Percentiles rank a stretch among this genome's conserved stretches.
phyloP scores from a whole-genome alignment of 495 filamentous ascomycete species.

The Paragyromitra xinjiangensis region DNA sequence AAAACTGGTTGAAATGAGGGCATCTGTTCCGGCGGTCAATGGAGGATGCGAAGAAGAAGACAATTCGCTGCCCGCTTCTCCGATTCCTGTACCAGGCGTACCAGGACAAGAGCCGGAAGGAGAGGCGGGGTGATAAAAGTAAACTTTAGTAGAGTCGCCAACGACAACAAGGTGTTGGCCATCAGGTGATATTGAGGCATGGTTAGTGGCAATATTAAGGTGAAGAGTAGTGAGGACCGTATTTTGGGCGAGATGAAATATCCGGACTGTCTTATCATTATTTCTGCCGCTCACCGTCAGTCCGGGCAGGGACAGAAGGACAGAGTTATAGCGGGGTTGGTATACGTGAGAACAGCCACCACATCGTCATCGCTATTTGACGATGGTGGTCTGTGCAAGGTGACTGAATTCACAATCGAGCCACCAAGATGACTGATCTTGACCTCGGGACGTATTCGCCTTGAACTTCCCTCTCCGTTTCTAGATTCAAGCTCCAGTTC shows the following conservation, averaged over 20 bases:
- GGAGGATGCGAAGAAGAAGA: slow-evolving; percentile 56
- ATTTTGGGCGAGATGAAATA: slow-evolving; percentile 74
- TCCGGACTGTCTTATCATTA: slow-evolving; percentile 85
- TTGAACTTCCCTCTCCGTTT: slow-evolving; percentile 20
- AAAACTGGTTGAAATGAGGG: slow-evolving; percentile 76
- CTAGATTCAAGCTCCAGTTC: slow-evolving; percentile 18
- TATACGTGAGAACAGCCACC: slow-evolving; percentile 71
- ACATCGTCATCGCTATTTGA: slow-evolving; percentile 65
- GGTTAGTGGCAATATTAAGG: slow-evolving; percentile 85
- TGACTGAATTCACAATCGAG: slow-evolving; percentile 75
- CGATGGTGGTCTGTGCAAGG: slow-evolving; percentile 69
- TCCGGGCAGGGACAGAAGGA: slow-evolving; percentile 12
- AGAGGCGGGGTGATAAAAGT: slow-evolving; percentile 71
- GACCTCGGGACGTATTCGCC: slow-evolving; percentile 60
- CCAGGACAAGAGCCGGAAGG: slow-evolving; percentile 49
- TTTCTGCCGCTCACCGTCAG: slow-evolving; percentile 65
- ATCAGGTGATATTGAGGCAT: slow-evolving; percentile 89
- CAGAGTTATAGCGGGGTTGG: slow-evolving; percentile 20
- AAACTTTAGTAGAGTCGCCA: slow-evolving; percentile 82
- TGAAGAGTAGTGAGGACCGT: slow-evolving; percentile 71
- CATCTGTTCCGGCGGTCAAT: slow-evolving; percentile 55
- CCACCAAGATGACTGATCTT: slow-evolving; percentile 66
- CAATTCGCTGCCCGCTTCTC: slow-evolving; percentile 57
- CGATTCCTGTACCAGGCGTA: slow-evolving; percentile 58
- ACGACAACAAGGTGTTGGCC: slow-evolving; percentile 81